Conservation (phyloP, 73 alveolate genomes). For the Blepharisma japonicum region DNA sequence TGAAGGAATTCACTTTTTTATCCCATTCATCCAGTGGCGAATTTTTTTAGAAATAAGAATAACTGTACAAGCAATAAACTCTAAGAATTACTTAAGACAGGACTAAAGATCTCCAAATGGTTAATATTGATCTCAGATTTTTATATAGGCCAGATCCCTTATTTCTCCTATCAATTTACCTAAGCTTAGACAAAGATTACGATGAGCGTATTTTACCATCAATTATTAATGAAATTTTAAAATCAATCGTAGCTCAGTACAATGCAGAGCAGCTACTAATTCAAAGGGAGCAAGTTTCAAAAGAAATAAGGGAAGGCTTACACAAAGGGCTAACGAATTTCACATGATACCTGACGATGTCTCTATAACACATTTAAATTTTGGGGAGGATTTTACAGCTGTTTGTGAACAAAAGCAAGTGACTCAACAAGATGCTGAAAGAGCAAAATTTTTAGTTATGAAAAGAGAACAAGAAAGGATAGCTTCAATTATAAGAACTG, state of each 20-base stretch:
- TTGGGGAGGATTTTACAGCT: slow-evolving; percentile 68
- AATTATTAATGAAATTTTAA: slow-evolving; percentile 71
- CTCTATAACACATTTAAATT: slow-evolving; percentile 68
- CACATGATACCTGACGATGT: slow-evolving; percentile 63
- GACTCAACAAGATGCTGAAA: slow-evolving; percentile 52
- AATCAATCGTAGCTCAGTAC: slow-evolving; percentile 75
- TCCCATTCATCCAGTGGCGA: slow-evolving; percentile 67
- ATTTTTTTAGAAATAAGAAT: slow-evolving; percentile 55
- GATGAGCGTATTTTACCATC: slow-evolving; percentile 85
- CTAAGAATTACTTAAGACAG: no score
- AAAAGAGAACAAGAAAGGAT: slow-evolving; percentile 16
- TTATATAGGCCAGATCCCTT: slow-evolving; percentile 64
- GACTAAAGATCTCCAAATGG: slow-evolving; percentile 64
- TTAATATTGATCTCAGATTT: slow-evolving; percentile 59
- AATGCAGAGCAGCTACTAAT: slow-evolving; percentile 75
- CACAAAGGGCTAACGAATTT: slow-evolving; percentile 59
- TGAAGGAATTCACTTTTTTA: slow-evolving; percentile 65
- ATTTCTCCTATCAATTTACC: slow-evolving; percentile 42
- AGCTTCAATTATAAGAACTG: slow-evolving; percentile 40
- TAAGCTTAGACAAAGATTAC: slow-evolving; percentile 66
- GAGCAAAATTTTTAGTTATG: slow-evolving; percentile 44
- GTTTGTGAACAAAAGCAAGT: slow-evolving; percentile 60
- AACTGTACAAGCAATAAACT: slow-evolving; percentile 45
- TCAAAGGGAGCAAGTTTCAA: slow-evolving; percentile 72
- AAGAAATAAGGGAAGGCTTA: slow-evolving; percentile 48